Base-by-base conservation (phyloP, 2,329 filamentous ascomycete species). In the Escovopsis sp. region DNA sequence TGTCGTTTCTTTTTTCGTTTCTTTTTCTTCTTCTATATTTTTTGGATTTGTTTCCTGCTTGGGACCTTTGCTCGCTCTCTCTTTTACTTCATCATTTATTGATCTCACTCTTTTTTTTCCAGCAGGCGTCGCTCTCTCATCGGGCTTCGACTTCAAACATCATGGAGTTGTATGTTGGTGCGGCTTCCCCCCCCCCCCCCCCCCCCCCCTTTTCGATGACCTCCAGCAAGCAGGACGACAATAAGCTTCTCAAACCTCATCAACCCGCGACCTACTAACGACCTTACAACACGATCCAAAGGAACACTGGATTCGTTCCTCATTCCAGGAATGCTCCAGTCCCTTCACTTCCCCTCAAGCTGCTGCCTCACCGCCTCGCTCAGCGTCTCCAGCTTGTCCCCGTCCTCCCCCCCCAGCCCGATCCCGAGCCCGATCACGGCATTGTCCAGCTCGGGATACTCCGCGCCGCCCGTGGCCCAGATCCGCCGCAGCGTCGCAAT, bases 381-480 rank as follows among this genome's bases (percentile, higher is more conserved):
- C 34, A 36, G 20, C 11, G 66, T 68, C 43, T 80, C 73, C 40
- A 71, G 56, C 24, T 71, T 61, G 8, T 66, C 66, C 4, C 65
- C 65, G 7, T 54, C 50, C n/a, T n/a, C n/a, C n/a, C n/a, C n/a
- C n/a, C n/a, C n/a, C n/a, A n/a, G n/a, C n/a, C n/a, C n/a, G n/a
- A n/a, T n/a, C 8, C 27, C 27, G 10, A 71, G 32, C 0, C 67
- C 74, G 41, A 85, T 66, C 1, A 67, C 50, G 25, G 65, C 68
- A 50, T 86, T 85, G 53, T 84, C 80, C 42, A 76, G 72, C 57
- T 73, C 71, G 2, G 75, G 70, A 53, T 86, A 85, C 37, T 85
- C 56, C 0, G 81, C 86, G 1, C 78, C 77, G 0, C 82, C 82
- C 51, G 82, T 74, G 0, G 73, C 72, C 82, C 81, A 86, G 39